Percentiles rank a stretch among this genome's conserved stretches.
phyloP scores from a whole-genome alignment of 208 protist genomes.

The Crithidia bombi region DNA sequence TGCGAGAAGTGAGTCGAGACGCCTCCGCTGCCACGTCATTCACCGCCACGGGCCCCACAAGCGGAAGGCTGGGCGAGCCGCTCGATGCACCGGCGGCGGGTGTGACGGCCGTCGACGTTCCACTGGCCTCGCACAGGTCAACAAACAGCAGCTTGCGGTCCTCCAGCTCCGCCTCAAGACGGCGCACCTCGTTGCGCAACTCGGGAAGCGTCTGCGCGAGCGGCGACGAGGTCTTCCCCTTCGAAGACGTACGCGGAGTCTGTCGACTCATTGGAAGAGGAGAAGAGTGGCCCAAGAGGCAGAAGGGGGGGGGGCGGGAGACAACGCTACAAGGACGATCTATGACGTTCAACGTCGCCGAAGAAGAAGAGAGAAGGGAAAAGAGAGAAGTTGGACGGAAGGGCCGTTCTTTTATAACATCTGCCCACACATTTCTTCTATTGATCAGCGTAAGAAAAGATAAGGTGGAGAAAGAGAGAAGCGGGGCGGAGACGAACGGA shows the following conservation, averaged over 20 bases:
- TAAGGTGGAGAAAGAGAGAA: too few relatives aligned
- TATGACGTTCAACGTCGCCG: conserved; percentile 3
- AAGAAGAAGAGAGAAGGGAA: too few relatives aligned
- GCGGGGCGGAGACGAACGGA: too few relatives aligned
- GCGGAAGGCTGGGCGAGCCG: not conserved
- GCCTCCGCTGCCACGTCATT: conserved; percentile 34
- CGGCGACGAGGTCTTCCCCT: not conserved
- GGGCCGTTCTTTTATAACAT: too few relatives aligned
- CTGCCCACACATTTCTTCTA: too few relatives aligned
- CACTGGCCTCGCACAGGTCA: conserved; percentile 30
- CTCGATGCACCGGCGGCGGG: not conserved
- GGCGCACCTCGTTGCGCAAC: conserved; percentile 37
- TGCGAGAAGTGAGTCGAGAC: conserved; percentile 38
- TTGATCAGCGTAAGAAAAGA: too few relatives aligned
- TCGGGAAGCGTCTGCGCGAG: conserved; percentile 22
- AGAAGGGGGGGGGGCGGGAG: conserved; percentile 5
- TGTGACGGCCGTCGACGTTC: conserved; percentile 8
- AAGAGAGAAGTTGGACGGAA: too few relatives aligned
- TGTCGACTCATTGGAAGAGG: conserved; percentile 18
- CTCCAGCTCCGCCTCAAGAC: conserved; percentile 37
- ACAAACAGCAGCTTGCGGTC: conserved; percentile 38
- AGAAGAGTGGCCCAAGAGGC: conserved; percentile 30
- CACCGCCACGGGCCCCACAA: not conserved
- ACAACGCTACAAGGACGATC: not conserved
- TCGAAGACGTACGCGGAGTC: not conserved